These are phyloP conservation scores for Vachellia pachyceras DNA, from an alignment of 306 rosid genomes.

Conservation along the genomic window DNA sequence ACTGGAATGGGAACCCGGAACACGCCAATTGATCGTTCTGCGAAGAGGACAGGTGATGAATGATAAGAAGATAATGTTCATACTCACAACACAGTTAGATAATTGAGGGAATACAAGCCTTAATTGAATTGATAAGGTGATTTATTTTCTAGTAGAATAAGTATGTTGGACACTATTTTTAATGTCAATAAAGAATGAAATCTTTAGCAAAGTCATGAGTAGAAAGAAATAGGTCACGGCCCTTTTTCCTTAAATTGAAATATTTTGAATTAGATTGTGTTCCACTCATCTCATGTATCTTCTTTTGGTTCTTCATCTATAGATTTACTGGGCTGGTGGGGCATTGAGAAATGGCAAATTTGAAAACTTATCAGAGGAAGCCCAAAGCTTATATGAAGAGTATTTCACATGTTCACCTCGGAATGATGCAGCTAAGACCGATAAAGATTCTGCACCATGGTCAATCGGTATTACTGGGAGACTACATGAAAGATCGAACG, in stretches of 20 bases:
- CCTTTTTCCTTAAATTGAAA: not conserved
- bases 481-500: not conserved
- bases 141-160: not conserved
- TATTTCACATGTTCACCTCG: not conserved
- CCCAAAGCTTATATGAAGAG: not conserved
- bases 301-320: not conserved
- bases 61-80: not conserved
- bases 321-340: not conserved
- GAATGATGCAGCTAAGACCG: not conserved
- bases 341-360: not conserved
- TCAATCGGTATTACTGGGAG: not conserved
- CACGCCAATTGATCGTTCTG: not conserved
- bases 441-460: not conserved
- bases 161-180: not conserved
- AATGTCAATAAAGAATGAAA: not conserved
- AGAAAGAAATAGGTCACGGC: not conserved
- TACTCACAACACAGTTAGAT: not conserved
- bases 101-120: not conserved
- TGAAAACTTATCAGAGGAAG: not conserved
- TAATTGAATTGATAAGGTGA: not conserved
- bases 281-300: not conserved
- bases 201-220: not conserved
- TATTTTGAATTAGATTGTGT: not conserved
- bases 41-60: not conserved
- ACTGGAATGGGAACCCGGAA: conserved; percentile 29